Evolutionary conservation across 2,329 filamentous ascomycete genomes (phyloP), one percentile per base, ranked within the genome.

Genomic region (Lachnellula suecica): DNA sequence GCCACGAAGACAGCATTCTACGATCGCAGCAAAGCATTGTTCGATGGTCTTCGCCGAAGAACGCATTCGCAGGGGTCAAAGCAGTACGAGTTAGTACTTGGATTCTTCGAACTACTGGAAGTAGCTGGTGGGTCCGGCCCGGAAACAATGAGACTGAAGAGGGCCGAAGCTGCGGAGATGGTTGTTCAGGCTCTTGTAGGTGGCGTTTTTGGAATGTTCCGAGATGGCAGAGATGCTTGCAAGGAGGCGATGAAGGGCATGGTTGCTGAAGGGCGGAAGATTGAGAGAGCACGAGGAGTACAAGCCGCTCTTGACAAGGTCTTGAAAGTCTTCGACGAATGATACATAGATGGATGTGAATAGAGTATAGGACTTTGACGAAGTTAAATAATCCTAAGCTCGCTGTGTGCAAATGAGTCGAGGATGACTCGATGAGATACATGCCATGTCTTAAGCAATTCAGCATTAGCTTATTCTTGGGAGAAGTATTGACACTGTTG

Each of bases 91-190:
- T 27, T 68, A 6, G 61, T 53, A 1, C 44, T 56, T 10, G 50
- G 51, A 0, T 67, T 62, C 29, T 64, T 68, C 40, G 46, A 45
- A n/a, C 6, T 63, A 3, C 34, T 70, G 17, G 64, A 67, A 43
- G 44, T 70, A 5, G 50, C 59, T 2, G 62, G 63, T 47, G 65
- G 64, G 20, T 58, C 64, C 7, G 67, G 67, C 1, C 65, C 53
- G 41, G 67, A 70, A 46, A 49, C 52, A 2, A 54, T 68, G 51
- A 60, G 67, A 47, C 49, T 59, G 8, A 69, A 68, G 56, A 63
- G 65, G 34, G 63, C 54, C 1, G 66, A 70, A 37, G 67, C 67
- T 24, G 66, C 64, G 10, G 63, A 65, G 25, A 59, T 58, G 49
- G 58, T 69, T 7, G 58, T 62, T 4, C 54, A 59, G 41, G 61